Evolutionary conservation across 176 grass and related monocot species (phyloP).

Genomic region (Oryza coarctata): DNA sequence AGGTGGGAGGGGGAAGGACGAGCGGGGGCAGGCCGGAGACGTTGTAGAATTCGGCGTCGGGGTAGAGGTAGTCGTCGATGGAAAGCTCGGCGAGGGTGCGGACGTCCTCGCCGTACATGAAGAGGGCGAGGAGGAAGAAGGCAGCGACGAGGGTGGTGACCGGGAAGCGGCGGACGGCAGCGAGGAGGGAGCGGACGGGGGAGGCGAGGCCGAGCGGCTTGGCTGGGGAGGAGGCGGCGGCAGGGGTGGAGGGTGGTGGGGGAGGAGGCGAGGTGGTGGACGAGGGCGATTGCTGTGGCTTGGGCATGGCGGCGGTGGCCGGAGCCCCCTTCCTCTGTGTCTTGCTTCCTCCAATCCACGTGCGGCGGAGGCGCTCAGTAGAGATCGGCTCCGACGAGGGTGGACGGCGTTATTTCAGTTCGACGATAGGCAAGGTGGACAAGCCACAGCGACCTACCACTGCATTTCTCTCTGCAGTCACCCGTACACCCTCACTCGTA

Average conservation of each 20-base stretch:
- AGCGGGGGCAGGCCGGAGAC: conserved; percentile 23
- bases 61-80: conserved; percentile 61
- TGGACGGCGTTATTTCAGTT: too few species aligned
- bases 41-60: conserved; percentile 38
- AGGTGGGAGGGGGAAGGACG: conserved; percentile 49
- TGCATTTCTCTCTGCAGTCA: too few species aligned
- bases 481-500: too few species aligned
- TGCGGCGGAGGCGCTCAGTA: too few species aligned
- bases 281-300: background rate
- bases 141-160: conserved; percentile 47
- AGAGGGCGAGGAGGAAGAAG: conserved; percentile 56
- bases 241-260: background rate
- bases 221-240: background rate
- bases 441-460: too few species aligned
- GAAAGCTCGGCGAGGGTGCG: conserved; percentile 68
- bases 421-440: too few species aligned
- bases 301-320: conserved; percentile 38
- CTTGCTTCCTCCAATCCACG: too few species aligned
- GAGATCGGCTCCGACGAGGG: too few species aligned
- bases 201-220: background rate
- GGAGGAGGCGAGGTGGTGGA: background rate
- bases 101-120: conserved; percentile 73
- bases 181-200: conserved; percentile 21
- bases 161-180: conserved; percentile 40
- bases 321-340: background rate